Percentiles rank a stretch among this genome's conserved stretches.
These are phyloP conservation scores for Lycium barbarum DNA, from an alignment of 257 asterid genomes.

Conservation along the genomic window DNA sequence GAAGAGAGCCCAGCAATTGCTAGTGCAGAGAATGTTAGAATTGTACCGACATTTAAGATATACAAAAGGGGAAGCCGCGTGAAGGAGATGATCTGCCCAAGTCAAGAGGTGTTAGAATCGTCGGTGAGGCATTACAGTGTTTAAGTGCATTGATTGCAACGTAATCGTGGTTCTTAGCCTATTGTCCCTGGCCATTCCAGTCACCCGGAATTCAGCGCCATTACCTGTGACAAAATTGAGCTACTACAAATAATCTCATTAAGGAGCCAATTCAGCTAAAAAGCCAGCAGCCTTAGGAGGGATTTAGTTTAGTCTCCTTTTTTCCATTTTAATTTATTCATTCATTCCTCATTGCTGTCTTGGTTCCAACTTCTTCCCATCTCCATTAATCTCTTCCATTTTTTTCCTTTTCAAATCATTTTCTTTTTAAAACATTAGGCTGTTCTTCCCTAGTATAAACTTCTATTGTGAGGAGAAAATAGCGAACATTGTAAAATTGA, in stretches of 20 bases:
- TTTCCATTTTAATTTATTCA: conserved; percentile 58
- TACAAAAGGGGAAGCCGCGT: conserved; percentile 66
- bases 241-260: conserved; percentile 54
- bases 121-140: conserved; percentile 79
- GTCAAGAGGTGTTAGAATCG: conserved; percentile 79
- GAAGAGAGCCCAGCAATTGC: conserved; percentile 67
- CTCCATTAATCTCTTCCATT: conserved; percentile 28
- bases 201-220: conserved; percentile 22
- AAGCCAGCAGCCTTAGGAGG: conserved; percentile 50
- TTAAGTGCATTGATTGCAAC: conserved; percentile 33
- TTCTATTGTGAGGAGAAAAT: conserved; percentile 42
- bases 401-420: conserved; percentile 37
- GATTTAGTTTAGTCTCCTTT: conserved; percentile 50
- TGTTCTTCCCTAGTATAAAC: conserved; percentile 37
- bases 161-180: conserved; percentile 33
- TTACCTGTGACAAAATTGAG: conserved; percentile 52
- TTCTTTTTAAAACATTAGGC: conserved; percentile 31
- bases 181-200: conserved; percentile 35
- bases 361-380: conserved; percentile 38
- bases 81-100: conserved; percentile 86
- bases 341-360: conserved; percentile 59
- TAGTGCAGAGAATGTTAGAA: conserved; percentile 68
- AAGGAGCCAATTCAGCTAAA: conserved; percentile 52
- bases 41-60: conserved; percentile 81
- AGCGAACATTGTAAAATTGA: conserved; percentile 51